Base-by-base conservation (phyloP, 2,329 filamentous ascomycete species). In the Scedosporium boydii region DNA sequence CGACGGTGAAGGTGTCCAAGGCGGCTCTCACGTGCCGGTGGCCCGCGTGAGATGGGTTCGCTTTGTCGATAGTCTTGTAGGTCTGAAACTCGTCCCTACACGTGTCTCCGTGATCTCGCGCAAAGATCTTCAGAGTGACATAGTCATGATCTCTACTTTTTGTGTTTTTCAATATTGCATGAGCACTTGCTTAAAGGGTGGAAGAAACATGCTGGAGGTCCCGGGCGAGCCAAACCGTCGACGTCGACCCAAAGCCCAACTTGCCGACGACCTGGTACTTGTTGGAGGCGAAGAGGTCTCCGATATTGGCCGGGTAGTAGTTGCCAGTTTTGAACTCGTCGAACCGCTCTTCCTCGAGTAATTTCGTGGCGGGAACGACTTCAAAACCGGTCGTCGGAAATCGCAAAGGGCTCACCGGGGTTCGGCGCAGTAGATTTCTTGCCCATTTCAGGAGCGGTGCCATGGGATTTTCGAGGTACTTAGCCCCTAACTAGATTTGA, bases 1-100 rank as follows among this genome's bases (percentile, higher is more conserved):
- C 44, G 38, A 76, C 67, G 0, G 64, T 67, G 61, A 74, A 75
- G 6, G 63, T 66, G 18, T 74, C 70, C 9, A 73, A 67, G 16
- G 71, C 70, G 21, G 68, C 70, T 55, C 73, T 64, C 7, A 76
- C 66, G 42, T 70, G 64, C 23, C 60, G 58, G 38, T 68, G 67
- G 5, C 74, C 73, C 51, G 67, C 68, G 63, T 76, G 70, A 21
- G 61, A 65, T 57, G 63, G 61, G 29, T 67, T 67, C 14, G 63
- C 67, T 16, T 63, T 65, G 29, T 21, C 41, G 23, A 71, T 60
- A 4, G 23, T 23, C 16, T 66, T 41, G 58, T 66, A 68, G 10
- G 63, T 67, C 14, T 64, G 29, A 46, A 69, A 63, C 55, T 72
- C 70, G 12, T 65, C 63, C 53, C 12, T 57, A 26, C 58, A 44